A percentile compares a stretch with the other conserved stretches of the same genome.
Conservation (phyloP, 2,329 filamentous ascomycete genomes). For the Pseudonectria foliicola region DNA sequence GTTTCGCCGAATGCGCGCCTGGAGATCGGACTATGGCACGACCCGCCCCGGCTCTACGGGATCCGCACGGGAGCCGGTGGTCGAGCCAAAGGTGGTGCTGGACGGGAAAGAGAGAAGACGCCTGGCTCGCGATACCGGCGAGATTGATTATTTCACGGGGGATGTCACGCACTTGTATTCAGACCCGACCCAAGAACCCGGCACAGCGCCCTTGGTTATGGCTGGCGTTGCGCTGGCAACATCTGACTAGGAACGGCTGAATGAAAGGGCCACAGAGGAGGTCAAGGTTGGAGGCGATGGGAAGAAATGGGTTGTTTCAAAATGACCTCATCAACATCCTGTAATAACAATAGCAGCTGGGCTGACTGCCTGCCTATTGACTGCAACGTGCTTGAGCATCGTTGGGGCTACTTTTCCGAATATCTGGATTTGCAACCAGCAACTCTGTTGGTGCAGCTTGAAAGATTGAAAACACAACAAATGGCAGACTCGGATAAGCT, state of each 20-base stretch:
- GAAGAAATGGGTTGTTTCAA: not conserved
- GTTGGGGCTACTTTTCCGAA: too few relatives aligned
- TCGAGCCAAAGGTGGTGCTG: slow-evolving; percentile 10
- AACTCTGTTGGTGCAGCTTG: too few relatives aligned
- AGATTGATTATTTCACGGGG: slow-evolving; percentile 17
- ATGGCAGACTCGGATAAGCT: too few relatives aligned
- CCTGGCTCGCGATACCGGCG: slow-evolving; percentile 23
- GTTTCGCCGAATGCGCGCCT: slow-evolving; percentile 19
- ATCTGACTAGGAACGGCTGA: slow-evolving; percentile 27
- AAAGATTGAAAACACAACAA: too few relatives aligned
- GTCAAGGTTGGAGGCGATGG: slow-evolving; percentile 3
- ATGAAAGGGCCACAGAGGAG: slow-evolving; percentile 16
- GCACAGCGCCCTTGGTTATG: slow-evolving; percentile 18
- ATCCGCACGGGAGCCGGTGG: slow-evolving; percentile 5
- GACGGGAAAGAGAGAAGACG: slow-evolving; percentile 24
- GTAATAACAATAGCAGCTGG: too few relatives aligned
- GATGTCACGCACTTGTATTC: slow-evolving; percentile 10
- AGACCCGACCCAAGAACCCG: slow-evolving; percentile 13
- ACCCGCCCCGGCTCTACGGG: slow-evolving; percentile 12
- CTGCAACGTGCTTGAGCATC: too few relatives aligned
- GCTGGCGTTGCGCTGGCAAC: slow-evolving; percentile 23
- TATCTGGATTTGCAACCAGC: too few relatives aligned
- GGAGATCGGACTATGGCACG: slow-evolving; percentile 13
- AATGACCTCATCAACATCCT: slow-evolving; percentile 2
- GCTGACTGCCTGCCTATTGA: too few relatives aligned